Evolutionary conservation across 768 basidiomycete species (phyloP).

Genomic region (Hydnomerulius pinastri): DNA sequence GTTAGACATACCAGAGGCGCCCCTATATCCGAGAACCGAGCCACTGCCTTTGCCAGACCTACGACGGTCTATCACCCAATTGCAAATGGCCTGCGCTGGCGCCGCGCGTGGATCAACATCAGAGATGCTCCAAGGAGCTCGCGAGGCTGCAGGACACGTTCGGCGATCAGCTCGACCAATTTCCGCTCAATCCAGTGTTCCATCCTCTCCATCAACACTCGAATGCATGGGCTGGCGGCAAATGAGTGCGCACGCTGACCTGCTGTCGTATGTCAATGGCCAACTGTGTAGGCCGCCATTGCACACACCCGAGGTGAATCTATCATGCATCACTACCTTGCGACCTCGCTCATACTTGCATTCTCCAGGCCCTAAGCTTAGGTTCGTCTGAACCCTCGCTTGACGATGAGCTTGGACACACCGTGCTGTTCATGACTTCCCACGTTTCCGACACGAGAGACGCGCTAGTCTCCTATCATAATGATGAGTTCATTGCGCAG

Average conservation of each 20-base stretch:
- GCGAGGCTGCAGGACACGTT: slow-evolving; percentile 31
- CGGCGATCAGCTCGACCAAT: slow-evolving; percentile 33
- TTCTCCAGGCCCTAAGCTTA: slow-evolving; percentile 27
- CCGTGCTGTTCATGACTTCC: slow-evolving; percentile 35
- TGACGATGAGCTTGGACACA: slow-evolving; percentile 62
- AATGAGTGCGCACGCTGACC: slow-evolving; percentile 39
- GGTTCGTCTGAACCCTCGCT: slow-evolving; percentile 36
- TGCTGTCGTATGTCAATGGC: slow-evolving; percentile 58
- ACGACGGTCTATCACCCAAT: slow-evolving; percentile 58
- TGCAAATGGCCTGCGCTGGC: slow-evolving; percentile 55
- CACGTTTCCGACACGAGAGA: slow-evolving; percentile 18
- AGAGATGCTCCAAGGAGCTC: slow-evolving; percentile 27
- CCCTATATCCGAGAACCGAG: slow-evolving; percentile 35
- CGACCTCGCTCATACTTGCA: slow-evolving; percentile 9
- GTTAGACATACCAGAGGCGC: slow-evolving; percentile 34
- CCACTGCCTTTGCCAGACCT: slow-evolving; percentile 52
- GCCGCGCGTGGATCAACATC: slow-evolving; percentile 32
- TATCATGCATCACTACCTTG: background rate
- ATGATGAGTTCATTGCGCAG: slow-evolving; percentile 50
- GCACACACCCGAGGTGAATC: slow-evolving; percentile 44
- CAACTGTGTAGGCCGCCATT: slow-evolving; percentile 40
- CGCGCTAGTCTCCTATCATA: slow-evolving; percentile 39
- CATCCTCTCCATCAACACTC: slow-evolving; percentile 11
- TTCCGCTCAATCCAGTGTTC: slow-evolving; percentile 32
- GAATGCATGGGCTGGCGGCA: slow-evolving; percentile 27